A percentile compares a stretch with the other conserved stretches of the same genome.
These are phyloP conservation scores for Hypoxylon sp. DNA, from an alignment of 2,329 filamentous ascomycete species.

Conservation along the genomic window DNA sequence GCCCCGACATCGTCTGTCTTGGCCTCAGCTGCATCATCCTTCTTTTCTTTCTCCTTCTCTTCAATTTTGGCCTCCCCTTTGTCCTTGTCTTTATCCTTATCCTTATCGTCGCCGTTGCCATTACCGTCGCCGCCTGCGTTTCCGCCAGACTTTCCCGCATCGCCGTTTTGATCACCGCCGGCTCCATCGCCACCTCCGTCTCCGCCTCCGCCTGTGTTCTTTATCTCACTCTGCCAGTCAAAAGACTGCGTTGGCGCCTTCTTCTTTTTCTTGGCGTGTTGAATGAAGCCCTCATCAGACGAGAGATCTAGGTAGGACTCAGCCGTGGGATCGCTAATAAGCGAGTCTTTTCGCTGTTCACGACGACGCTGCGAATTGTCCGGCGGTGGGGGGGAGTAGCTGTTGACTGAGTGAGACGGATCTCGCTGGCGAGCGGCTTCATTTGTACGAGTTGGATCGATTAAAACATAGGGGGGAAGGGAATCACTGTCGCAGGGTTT, in stretches of 20 bases:
- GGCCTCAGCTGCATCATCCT: constrained; percentile 58
- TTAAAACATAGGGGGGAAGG: constrained; percentile 34
- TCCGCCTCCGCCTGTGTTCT: constrained; percentile 56
- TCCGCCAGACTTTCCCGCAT: constrained; percentile 52
- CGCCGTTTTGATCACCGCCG: constrained; percentile 55
- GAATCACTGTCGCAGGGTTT: constrained; percentile 41
- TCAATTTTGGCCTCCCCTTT: constrained; percentile 48
- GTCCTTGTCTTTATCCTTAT: constrained; percentile 44
- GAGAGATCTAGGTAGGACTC: constrained; percentile 70
- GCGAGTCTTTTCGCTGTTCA: constrained; percentile 51
- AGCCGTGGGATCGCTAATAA: constrained; percentile 64
- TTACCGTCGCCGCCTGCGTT: constrained; percentile 54
- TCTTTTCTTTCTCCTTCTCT: constrained; percentile 38
- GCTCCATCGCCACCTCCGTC: constrained; percentile 53
- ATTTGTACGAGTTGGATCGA: constrained; percentile 46
- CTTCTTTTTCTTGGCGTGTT: constrained; percentile 68
- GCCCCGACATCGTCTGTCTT: constrained; percentile 68
- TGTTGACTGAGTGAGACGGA: constrained; percentile 48
- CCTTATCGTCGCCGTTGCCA: constrained; percentile 62
- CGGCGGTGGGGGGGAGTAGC: constrained; percentile 43
- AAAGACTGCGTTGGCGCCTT: constrained; percentile 21
- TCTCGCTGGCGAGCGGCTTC: constrained; percentile 50
- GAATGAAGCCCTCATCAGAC: constrained; percentile 67
- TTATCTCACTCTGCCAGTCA: constrained; percentile 52
- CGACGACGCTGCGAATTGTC: constrained; percentile 45